phyloP scores from a whole-genome alignment of 2,329 filamentous ascomycete genomes.

The Calcarisporium arbuscula region DNA sequence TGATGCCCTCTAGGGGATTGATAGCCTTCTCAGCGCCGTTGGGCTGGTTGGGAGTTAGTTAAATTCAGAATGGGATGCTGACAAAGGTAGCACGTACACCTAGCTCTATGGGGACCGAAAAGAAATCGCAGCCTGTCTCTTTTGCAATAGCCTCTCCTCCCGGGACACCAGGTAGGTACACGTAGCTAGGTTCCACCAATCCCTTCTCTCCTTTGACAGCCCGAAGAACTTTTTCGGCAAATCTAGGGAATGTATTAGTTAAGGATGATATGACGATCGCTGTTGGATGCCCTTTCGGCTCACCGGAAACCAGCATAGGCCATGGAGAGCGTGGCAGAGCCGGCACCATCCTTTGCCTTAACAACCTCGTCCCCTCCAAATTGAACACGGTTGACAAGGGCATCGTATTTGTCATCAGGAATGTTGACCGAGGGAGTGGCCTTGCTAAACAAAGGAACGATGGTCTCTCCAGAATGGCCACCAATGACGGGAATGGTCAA shows the following conservation, averaged over 20 bases:
- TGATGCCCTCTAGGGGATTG: slow-evolving; percentile 71
- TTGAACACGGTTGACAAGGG: slow-evolving; percentile 88
- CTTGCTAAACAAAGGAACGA: slow-evolving; percentile 95
- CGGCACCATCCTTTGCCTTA: slow-evolving; percentile 86
- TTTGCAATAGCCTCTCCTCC: slow-evolving; percentile 83
- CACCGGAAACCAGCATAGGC: slow-evolving; percentile 91
- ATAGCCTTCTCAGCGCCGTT: slow-evolving; percentile 79
- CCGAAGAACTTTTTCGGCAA: slow-evolving; percentile 90
- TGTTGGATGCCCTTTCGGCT: no score
- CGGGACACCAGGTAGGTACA: slow-evolving; percentile 86
- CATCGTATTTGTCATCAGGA: slow-evolving; percentile 83
- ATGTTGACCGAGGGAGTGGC: slow-evolving; percentile 73
- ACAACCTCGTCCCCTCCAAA: slow-evolving; percentile 98
- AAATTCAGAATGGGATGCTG: slow-evolving; percentile 7
- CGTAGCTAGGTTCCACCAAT: slow-evolving; percentile 88
- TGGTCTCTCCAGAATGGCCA: slow-evolving; percentile 96
- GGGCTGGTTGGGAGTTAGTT: slow-evolving; percentile 45
- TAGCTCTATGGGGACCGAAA: slow-evolving; percentile 92
- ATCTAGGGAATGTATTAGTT: slow-evolving; percentile 43
- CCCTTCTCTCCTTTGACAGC: slow-evolving; percentile 84
- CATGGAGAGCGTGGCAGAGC: slow-evolving; percentile 90
- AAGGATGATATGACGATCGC: slow-evolving; percentile 8
- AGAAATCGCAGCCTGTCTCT: slow-evolving; percentile 82
- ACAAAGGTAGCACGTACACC: slow-evolving; percentile 60
- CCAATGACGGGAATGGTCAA: slow-evolving; percentile 88